Evolutionary conservation across 1,139 yeast genomes (phyloP), one percentile per base, ranked within the genome.

Genomic region (Magnusiomyces sp.): DNA sequence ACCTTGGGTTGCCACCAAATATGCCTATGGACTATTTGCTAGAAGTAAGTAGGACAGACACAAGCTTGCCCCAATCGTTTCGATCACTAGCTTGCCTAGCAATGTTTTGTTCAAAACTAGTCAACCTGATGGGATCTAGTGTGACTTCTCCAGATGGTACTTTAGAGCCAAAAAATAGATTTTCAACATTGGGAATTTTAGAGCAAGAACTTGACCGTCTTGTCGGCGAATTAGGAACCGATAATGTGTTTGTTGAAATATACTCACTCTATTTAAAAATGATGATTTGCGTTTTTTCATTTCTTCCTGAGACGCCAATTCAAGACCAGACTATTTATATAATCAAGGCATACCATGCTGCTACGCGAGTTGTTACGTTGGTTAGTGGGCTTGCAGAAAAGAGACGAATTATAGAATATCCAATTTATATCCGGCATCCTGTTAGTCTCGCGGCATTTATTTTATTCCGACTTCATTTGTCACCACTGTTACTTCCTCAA

Each of bases 61-160:
- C 72, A 40, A 66, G 75, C 2, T 69, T 87, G 50, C 96, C 95
- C 2, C 48, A 77, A 54, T 76, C 80, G 55, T 86, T 87, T 65
- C 70, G 94, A 48, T 81, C 89, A 47, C 70, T 88, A 56, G 77
- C 89, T 5, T 77, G 85, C 27, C 70, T 89, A 51, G 76, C 95
- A 0, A 83, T 84, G 48, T 89, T 88, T 69, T 95, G 88, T 65
- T 83, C 92, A 41, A 87, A 87, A 61, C 72, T 89, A 56, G 86
- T 86, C 37, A 82, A 81, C 59, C 83, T 85, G 2, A 85, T 90
- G 89, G 97, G 97, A 1, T 78, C 89, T 11, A 82, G 89, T 52
- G 89, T 87, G n/a, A 77, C 85, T 0, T 74, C 92, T 50, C 90
- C 95, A 0, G 97, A 90, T 70, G 97, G 97, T 0, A 74, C 90